phyloP scores from a whole-genome alignment of 2,329 filamentous ascomycete genomes.

The Penicillium rolfsii region DNA sequence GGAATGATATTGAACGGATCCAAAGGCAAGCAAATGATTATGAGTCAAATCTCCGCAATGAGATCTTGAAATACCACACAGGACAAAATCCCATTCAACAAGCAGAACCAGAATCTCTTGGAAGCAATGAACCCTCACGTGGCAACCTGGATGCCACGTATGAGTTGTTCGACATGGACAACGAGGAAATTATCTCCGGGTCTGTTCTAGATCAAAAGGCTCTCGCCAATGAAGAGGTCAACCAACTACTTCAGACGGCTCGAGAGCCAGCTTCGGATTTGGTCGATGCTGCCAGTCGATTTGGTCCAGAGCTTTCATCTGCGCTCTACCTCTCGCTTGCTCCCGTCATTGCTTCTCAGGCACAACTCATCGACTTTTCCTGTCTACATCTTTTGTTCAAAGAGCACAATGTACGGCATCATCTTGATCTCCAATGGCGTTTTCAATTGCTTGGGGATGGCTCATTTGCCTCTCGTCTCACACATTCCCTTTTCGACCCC shows the following conservation, averaged over 20 bases:
- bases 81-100: constrained; percentile 33
- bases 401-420: constrained; percentile 69
- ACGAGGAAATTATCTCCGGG: constrained; percentile 28
- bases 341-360: constrained; percentile 73
- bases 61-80: constrained; percentile 44
- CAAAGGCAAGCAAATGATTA: constrained; percentile 60
- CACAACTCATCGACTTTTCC: constrained; percentile 74
- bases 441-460: constrained; percentile 87
- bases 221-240: constrained; percentile 36
- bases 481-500: constrained; percentile 81
- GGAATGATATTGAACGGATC: constrained; percentile 68
- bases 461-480: constrained; percentile 76
- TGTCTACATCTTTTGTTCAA: constrained; percentile 77
- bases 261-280: constrained; percentile 24
- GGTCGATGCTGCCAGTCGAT: constrained; percentile 22
- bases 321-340: constrained; percentile 72
- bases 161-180: constrained; percentile 43
- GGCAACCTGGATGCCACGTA: constrained; percentile 30
- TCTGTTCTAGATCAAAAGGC: constrained; percentile 30
- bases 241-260: constrained; percentile 33
- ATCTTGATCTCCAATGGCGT: constrained; percentile 73
- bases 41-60: constrained; percentile 40
- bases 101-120: not conserved
- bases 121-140: not conserved
- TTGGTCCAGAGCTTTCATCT: constrained; percentile 49